Percentiles rank a stretch among this genome's conserved stretches.
These are phyloP conservation scores for Gracilariopsis chorda DNA, from an alignment of 23 red algal genomes.

Conservation along the genomic window DNA sequence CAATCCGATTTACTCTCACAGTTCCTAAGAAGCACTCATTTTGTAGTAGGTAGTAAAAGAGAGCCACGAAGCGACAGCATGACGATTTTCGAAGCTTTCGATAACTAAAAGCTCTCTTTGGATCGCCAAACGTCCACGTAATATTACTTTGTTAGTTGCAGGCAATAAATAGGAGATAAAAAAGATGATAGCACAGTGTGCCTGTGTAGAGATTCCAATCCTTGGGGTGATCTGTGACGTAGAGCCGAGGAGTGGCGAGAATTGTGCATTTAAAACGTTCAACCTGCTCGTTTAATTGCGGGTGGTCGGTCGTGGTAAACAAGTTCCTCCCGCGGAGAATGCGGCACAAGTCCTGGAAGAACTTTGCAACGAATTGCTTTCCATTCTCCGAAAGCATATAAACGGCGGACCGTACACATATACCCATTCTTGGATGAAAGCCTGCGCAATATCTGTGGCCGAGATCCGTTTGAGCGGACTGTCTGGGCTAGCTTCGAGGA, in stretches of 20 bases:
- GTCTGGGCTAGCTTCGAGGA: neutral
- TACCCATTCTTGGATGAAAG: neutral
- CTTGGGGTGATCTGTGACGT: neutral
- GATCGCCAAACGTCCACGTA: too few relatives aligned
- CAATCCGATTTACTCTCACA: too few relatives aligned
- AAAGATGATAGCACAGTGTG: too few relatives aligned
- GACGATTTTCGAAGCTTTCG: too few relatives aligned
- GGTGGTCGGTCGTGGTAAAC: neutral
- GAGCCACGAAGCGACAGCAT: too few relatives aligned
- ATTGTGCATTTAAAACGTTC: neutral
- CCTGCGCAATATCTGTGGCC: neutral
- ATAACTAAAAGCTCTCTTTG: too few relatives aligned
- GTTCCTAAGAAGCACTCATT: too few relatives aligned
- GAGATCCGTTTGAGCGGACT: neutral
- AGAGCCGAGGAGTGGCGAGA: neutral
- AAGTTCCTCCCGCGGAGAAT: neutral
- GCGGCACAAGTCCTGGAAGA: neutral
- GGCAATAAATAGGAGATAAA: too few relatives aligned
- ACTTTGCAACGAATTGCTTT: neutral
- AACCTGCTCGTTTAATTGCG: neutral
- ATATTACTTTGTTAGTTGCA: too few relatives aligned
- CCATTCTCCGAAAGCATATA: neutral
- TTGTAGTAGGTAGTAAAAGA: too few relatives aligned
- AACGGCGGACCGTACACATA: neutral
- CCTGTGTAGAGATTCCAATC: neutral